Percentiles rank a stretch among this genome's conserved stretches.
These are phyloP conservation scores for Mimosa bimucronata DNA, from an alignment of 306 rosid species.

Conservation along the genomic window DNA sequence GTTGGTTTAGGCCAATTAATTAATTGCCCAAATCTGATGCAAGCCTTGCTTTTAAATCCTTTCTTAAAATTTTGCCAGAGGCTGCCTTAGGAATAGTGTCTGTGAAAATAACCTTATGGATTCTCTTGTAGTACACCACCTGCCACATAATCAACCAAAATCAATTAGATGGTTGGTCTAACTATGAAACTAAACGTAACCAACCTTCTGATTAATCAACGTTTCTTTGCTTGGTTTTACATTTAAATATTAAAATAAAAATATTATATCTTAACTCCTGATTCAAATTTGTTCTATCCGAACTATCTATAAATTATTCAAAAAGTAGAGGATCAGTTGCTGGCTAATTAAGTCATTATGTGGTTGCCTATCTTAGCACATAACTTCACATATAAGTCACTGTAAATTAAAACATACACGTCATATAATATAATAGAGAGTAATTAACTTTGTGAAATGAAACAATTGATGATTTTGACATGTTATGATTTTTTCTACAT, in stretches of 20 bases:
- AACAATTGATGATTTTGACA: background rate
- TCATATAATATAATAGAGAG: background rate
- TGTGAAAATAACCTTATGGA: conserved; percentile 64
- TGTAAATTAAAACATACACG: background rate
- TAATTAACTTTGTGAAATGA: background rate
- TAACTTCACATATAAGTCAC: background rate
- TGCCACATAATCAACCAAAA: conserved; percentile 33
- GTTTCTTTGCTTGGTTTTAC: background rate
- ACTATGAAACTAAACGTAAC: background rate
- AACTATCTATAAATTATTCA: background rate
- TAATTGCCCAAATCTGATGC: conserved; percentile 42
- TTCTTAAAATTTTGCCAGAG: conserved; percentile 80
- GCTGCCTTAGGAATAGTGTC: conserved; percentile 78
- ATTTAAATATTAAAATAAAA: background rate
- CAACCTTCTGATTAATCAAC: background rate
- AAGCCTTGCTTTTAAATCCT: conserved; percentile 61
- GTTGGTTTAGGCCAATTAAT: background rate
- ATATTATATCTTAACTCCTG: background rate
- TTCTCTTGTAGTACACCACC: conserved; percentile 88
- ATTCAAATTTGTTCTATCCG: background rate
- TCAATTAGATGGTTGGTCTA: background rate
- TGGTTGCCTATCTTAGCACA: background rate
- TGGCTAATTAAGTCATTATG: background rate
- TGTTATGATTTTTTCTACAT: background rate
- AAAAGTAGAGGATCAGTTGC: background rate